Evolutionary conservation across 2,329 filamentous ascomycete species (phyloP).

Genomic region (Claviceps arundinis): DNA sequence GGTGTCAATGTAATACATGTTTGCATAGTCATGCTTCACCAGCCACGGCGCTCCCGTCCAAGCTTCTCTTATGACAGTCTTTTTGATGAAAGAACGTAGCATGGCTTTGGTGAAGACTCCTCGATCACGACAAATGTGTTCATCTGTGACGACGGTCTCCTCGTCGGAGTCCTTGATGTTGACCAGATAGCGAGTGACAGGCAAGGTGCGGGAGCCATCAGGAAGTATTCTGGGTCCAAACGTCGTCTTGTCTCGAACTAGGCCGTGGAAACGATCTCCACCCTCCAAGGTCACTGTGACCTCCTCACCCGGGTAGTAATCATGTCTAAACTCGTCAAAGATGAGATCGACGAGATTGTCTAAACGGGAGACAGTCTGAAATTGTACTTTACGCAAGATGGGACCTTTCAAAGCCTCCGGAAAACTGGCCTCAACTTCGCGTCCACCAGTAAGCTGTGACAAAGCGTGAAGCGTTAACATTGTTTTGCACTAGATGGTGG

Average conservation of each 20-base stretch:
- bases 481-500: background rate
- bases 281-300: conserved; percentile 60
- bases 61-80: conserved; percentile 78
- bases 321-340: conserved; percentile 69
- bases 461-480: conserved; percentile 1
- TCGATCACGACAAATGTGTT: conserved; percentile 73
- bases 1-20: conserved; percentile 74
- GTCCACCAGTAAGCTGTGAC: conserved; percentile 57
- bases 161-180: conserved; percentile 56
- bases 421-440: conserved; percentile 83
- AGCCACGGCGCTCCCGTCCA: conserved; percentile 97
- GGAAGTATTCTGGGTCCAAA: conserved; percentile 47
- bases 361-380: conserved; percentile 76
- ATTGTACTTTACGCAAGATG: conserved; percentile 81
- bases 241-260: conserved; percentile 74
- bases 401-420: conserved; percentile 85
- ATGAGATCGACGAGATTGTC: conserved; percentile 63
- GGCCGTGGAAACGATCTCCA: conserved; percentile 56
- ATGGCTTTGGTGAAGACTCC: conserved; percentile 93
- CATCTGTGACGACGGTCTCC: conserved; percentile 67
- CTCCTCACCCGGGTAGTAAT: conserved; percentile 81
- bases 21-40: conserved; percentile 76
- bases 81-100: conserved; percentile 85
- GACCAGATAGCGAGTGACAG: conserved; percentile 71
- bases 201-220: conserved; percentile 57